Evolutionary conservation across 179 eudicot genomes (phyloP).

Genomic region (Actinidia arguta): DNA sequence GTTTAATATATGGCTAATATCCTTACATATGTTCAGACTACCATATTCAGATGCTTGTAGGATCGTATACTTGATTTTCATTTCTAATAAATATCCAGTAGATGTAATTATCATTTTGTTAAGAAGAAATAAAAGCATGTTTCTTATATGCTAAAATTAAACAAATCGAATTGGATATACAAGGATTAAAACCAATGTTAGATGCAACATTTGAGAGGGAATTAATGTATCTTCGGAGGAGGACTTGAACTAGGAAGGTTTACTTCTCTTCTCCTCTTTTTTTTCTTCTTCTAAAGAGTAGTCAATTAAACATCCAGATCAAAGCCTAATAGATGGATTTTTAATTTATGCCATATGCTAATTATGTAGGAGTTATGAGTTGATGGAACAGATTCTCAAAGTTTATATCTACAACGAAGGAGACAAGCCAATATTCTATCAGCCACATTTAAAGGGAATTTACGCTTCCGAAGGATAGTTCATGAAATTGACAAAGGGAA

Average conservation of each 20-base stretch:
- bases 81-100: neutral
- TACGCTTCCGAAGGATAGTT: conserved; percentile 95
- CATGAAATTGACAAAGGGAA: conserved; percentile 68
- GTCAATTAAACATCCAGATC: neutral
- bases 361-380: conserved; percentile 69
- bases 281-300: neutral
- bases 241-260: neutral
- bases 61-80: neutral
- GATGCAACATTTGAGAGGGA: neutral
- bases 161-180: neutral
- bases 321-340: neutral
- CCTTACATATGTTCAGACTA: neutral
- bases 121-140: neutral
- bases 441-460: conserved; percentile 67
- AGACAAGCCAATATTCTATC: conserved; percentile 77
- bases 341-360: neutral
- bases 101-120: neutral
- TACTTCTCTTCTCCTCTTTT: neutral
- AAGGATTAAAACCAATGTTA: neutral
- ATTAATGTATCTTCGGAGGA: neutral
- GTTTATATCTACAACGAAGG: conserved; percentile 84
- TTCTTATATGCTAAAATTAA: neutral
- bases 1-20: neutral
- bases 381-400: conserved; percentile 71
- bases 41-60: neutral